A percentile compares a stretch with the other conserved stretches of the same genome.
phyloP scores from a whole-genome alignment of 1,284 basidiomycete genomes.

The Papiliotrema laurentii region DNA sequence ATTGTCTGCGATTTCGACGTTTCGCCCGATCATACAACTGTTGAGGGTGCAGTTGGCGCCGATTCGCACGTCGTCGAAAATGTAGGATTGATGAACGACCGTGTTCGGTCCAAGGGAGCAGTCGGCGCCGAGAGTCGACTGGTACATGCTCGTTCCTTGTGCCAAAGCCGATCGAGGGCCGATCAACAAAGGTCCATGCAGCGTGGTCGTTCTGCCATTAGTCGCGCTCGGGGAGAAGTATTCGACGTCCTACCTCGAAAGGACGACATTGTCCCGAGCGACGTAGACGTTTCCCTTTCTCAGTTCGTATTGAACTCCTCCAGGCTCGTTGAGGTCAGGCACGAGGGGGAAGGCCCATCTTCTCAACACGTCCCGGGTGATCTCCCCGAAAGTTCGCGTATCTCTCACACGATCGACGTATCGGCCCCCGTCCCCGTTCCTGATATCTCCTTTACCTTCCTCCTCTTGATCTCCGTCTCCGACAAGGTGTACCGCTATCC shows the following conservation, averaged over 20 bases:
- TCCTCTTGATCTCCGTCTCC: constrained; percentile 18
- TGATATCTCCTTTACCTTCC: constrained; percentile 12
- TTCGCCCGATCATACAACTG: constrained; percentile 58
- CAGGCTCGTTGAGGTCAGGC: constrained; percentile 86
- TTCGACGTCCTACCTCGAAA: constrained; percentile 60
- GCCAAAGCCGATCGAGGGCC: constrained; percentile 32
- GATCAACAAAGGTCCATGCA: constrained; percentile 37
- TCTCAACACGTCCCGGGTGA: constrained; percentile 87
- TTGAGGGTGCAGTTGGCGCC: constrained; percentile 71
- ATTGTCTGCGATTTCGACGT: constrained; percentile 44
- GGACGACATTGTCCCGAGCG: constrained; percentile 65
- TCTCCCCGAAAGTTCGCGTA: constrained; percentile 80
- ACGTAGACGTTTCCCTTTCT: constrained; percentile 81
- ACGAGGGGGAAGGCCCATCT: constrained; percentile 93
- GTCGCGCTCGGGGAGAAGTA: not conserved
- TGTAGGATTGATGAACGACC: constrained; percentile 66
- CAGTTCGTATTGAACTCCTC: constrained; percentile 73
- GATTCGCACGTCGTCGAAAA: constrained; percentile 74
- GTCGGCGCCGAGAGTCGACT: constrained; percentile 72
- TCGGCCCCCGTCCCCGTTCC: constrained; percentile 53
- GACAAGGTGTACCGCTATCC: constrained; percentile 56
- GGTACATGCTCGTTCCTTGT: constrained; percentile 37
- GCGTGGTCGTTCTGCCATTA: constrained; percentile 51
- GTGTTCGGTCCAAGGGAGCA: constrained; percentile 73
- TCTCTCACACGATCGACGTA: constrained; percentile 86